Percentiles rank a stretch among this genome's conserved stretches.
Evolutionary conservation across 208 protist species (phyloP).

Genomic region (Sergeia podlipaevii): DNA sequence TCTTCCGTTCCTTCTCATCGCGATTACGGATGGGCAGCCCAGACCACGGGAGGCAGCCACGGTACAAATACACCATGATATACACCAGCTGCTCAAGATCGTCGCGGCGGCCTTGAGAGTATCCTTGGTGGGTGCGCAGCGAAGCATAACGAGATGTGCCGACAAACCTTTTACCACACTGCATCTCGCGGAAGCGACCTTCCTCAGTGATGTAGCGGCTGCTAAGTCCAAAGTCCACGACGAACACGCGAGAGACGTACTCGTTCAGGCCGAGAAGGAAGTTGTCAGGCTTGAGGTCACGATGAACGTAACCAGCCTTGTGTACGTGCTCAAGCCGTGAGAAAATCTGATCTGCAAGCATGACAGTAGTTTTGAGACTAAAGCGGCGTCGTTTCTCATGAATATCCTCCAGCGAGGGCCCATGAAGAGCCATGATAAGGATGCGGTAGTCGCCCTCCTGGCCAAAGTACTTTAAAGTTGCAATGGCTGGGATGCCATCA

Average conservation of each 20-base stretch:
- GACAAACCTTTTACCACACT: conserved; percentile 87
- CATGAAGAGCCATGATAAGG: conserved; percentile 98
- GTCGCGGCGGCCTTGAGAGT: conserved; percentile 69
- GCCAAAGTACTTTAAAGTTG: conserved; percentile 95
- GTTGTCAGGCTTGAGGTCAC: conserved; percentile 98
- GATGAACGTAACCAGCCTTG: conserved; percentile 94
- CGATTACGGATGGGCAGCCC: conserved; percentile 66
- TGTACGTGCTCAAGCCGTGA: conserved; percentile 96
- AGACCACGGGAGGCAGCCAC: conserved; percentile 91
- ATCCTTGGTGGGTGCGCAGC: conserved; percentile 92
- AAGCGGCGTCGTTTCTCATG: conserved; percentile 83
- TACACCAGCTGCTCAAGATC: conserved; percentile 78
- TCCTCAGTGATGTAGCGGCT: conserved; percentile 38
- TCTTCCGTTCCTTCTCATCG: conserved; percentile 46
- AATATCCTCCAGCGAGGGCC: conserved; percentile 95
- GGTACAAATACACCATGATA: conserved; percentile 91
- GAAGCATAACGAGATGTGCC: conserved; percentile 94
- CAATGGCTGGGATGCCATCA: conserved; percentile 76
- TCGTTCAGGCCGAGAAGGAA: conserved; percentile 94
- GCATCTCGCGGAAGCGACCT: conserved; percentile 24
- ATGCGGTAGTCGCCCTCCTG: conserved; percentile 97
- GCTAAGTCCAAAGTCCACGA: conserved; percentile 92
- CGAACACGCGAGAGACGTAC: conserved; percentile 36
- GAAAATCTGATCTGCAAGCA: conserved; percentile 98
- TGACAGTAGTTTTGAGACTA: conserved; percentile 97